Base-by-base conservation (phyloP, 805 yeast species). In the Candida michaelii region DNA sequence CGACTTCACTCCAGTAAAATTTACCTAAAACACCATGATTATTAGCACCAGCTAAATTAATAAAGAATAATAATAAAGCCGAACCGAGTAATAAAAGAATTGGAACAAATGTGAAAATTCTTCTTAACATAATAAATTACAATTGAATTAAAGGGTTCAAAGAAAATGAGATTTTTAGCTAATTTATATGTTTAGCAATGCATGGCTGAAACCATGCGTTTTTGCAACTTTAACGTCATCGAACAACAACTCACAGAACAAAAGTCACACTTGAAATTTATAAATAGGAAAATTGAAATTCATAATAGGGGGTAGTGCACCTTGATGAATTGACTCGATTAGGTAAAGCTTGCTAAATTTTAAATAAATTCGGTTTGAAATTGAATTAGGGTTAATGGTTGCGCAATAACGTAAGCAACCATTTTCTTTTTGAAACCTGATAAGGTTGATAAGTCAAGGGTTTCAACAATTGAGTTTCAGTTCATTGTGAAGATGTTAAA, bases 11-110 rank as follows among this genome's bases (percentile, higher is more conserved):
- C 54, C 59, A 58, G 50, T 62, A 60, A 40, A 62, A 55, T 18
- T 48, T 44, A 21, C 53, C 42, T 36, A 60, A 45, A 6, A 59
- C 49, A 3, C 53, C 48, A 30, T 33, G 35, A 35, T 47, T 48
- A 43, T 49, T 49, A 17, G 59, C 53, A 12, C 69, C 69, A 25
- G 59, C 44, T 27, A 63, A 51, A 39, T 62, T 60, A 40, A 62
- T 46, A 31, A 63, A 52, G 34, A 62, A 45, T 33, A 62, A 44
- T 27, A 58, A 40, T 7, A 55, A 32, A 2, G 54, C 43, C 3
- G 64, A 42, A 13, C 58, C 66, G 7, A 49, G 31, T 27, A 61
- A 47, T 29, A 60, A 47, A 11, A 61, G 18, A 21, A 61, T 14
- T 8, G 67, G 64, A 19, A 58, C 23, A 11, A 59, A 16, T 7